Evolutionary conservation across 2,329 filamentous ascomycete species (phyloP), one percentile per base, ranked within the genome.

Genomic region (Calonectria naviculata): DNA sequence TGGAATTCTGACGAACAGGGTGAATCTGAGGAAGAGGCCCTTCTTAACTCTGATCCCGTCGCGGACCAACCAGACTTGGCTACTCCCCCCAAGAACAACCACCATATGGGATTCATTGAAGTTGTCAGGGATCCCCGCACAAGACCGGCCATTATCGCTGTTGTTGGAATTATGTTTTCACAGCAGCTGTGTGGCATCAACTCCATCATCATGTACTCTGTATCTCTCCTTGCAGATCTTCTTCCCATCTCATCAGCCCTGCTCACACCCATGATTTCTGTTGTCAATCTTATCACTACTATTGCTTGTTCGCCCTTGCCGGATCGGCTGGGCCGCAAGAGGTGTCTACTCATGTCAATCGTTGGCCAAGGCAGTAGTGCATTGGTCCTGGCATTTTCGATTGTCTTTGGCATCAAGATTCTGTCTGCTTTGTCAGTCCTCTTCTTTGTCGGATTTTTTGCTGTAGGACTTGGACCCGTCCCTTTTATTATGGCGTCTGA

Each of bases 151-250:
- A 92, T 97, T 65, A 88, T 97, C 71, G 95, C 95, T 5, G 94
- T 97, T 4, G 89, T 97, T 15, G 95, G 94, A 1, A 92, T 97
- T 76, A 98, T 98, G 95, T 88, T 95, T 70, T 93, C 94, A 1
- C 97, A 98, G 81, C 97, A 99, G 82, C 88, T 98, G 42, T 96
- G 94, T 70, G 96, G 95, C 56, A 96, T 98, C 85, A 98, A 99
- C 88, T 96, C 93, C 70, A 96, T 98, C 80, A 93, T 98, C 84
- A 98, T 99, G 95, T 99, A 99, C 83, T 97, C 95, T 2, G 97
- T 98, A 7, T 95, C 94, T 0, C 91, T 99, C 1, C 89, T 99
- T 17, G 91, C 93, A 36, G 91, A 92, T 73, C 89, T 98, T 2
- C 89, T 99, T 0, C 93, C 94, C 4, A 90, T 95, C 56, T 95